phyloP scores from a whole-genome alignment of 202 grass and related monocot species.

The Saccharum hybrid region DNA sequence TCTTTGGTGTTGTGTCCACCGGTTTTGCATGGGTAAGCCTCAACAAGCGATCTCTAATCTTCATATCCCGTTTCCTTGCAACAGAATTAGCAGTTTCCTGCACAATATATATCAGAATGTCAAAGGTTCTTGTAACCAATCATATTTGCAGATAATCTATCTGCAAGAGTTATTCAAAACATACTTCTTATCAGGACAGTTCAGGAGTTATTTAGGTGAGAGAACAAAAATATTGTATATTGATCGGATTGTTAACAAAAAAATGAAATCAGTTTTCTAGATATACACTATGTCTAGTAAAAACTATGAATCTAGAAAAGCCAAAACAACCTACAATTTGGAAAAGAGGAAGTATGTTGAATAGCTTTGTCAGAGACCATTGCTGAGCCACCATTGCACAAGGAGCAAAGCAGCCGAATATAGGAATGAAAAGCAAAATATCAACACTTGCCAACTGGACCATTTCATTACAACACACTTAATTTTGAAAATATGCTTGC shows the following conservation, averaged over 20 bases:
- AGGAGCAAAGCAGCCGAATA: not conserved
- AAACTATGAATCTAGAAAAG: too few relatives aligned
- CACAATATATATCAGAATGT: conserved; percentile 21
- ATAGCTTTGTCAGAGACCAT: not conserved
- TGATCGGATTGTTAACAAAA: not conserved
- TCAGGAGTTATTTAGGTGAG: not conserved
- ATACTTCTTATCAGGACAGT: conserved; percentile 14
- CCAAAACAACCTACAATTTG: not conserved
- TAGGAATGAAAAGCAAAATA: not conserved
- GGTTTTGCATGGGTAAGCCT: not conserved
- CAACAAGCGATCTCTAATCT: not conserved
- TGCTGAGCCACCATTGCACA: not conserved
- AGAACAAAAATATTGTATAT: not conserved
- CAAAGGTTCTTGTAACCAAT: not conserved
- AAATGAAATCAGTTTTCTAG: not conserved
- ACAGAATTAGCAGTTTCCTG: conserved; percentile 72
- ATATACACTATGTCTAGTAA: not conserved
- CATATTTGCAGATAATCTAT: not conserved
- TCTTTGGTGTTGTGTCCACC: conserved; percentile 46
- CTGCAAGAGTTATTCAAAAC: not conserved
- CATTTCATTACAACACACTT: not conserved
- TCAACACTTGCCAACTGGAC: not conserved
- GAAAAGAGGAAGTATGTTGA: not conserved
- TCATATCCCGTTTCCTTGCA: not conserved
- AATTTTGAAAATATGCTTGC: not conserved